Percentiles rank a stretch among this genome's conserved stretches.
Evolutionary conservation across 140 eudicot species (phyloP).

Genomic region (Stevia rebaudiana): DNA sequence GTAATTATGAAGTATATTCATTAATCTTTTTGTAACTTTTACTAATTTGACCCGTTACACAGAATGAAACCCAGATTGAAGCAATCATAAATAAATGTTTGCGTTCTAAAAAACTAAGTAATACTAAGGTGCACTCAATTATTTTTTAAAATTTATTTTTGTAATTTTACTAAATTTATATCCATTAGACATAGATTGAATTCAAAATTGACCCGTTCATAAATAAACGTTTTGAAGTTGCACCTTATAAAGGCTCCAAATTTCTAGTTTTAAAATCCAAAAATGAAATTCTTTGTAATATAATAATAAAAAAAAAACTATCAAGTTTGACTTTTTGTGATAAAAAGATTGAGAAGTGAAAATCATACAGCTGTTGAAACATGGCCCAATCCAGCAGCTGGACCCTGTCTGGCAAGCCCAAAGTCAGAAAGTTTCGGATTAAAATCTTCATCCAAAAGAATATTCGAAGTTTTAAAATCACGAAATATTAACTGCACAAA

Average conservation of each 20-base stretch:
- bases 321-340: neutral
- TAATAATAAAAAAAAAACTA: neutral
- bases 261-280: neutral
- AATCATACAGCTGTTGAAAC: slow-evolving; percentile 71
- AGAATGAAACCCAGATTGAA: neutral
- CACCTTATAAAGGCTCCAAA: neutral
- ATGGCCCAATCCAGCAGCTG: slow-evolving; percentile 69
- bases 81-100: neutral
- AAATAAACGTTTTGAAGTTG: neutral
- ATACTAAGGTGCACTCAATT: no score
- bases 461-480: slow-evolving; percentile 84
- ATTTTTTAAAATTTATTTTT: no score
- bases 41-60: neutral
- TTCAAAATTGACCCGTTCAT: neutral
- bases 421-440: slow-evolving; percentile 91
- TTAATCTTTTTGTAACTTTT: neutral
- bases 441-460: slow-evolving; percentile 85
- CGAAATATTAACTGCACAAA: slow-evolving; percentile 74
- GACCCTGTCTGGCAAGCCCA: slow-evolving; percentile 95
- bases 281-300: neutral
- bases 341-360: neutral
- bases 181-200: neutral
- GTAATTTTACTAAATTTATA: neutral
- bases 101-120: no score
- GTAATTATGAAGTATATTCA: neutral